Evolutionary conservation across 163 green algal species (phyloP), one percentile per base, ranked within the genome.

Genomic region (Coccomyxa subellipsoidea): DNA sequence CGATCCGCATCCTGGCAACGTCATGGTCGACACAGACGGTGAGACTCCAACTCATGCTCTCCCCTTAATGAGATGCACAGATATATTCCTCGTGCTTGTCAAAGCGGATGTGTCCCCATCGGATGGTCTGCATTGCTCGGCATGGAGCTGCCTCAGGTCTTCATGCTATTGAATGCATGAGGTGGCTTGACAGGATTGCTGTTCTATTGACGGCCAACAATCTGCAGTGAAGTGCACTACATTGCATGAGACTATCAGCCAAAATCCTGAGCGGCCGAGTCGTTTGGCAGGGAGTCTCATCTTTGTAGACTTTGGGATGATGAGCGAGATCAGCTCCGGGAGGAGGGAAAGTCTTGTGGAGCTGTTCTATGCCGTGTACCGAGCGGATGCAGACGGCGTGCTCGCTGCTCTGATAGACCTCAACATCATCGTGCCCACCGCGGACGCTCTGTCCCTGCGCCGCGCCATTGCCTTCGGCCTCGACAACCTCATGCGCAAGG

Each of bases 301-400:
- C 29, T 92, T 89, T 78, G 93, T 92, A 70, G 89, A 93, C 83
- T 93, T 93, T 85, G 90, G 90, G 35, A 92, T 92, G 90, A 92
- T 93, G 90, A 84, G 83, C 6, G 78, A 84, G 66, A 92, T 94
- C 39, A 77, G 83, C 31, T 71, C 84, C 7, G 82, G 73, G 39
- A 90, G 83, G 25, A 83, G 86, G 18, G 86, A 90, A 37, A 36
- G 70, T 36, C 84, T 93, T 80, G 78, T 84, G 59, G 86, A 93
- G 29, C 59, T 94, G 4, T 92, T 92, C 80, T 92, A 92, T 54
- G 89, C 69, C 4, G 80, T 91, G 34, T 89, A 88, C 81, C 84
- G 86, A n/a, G 93, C 93, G 38, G 80, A 84, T 78, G 66, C 84
- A 35, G 76, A 70, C 91, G 69, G 77, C 77, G 90, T 94, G 1